Evolutionary conservation across 2,329 filamentous ascomycete species (phyloP).

Genomic region (Aspergillus pseudotamarii): DNA sequence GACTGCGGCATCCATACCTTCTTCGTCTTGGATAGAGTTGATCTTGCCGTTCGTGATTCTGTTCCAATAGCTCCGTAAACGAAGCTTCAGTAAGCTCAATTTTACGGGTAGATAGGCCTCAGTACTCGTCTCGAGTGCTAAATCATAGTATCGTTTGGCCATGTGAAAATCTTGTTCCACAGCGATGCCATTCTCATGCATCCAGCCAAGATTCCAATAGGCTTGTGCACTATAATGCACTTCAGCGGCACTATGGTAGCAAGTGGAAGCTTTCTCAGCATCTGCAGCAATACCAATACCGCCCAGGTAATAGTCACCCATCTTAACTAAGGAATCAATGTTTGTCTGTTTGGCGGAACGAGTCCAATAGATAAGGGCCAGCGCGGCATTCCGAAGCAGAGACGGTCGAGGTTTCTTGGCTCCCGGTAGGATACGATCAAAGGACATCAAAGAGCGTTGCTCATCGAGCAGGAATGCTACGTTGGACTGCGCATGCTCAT

Average conservation of each 20-base stretch:
- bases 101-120: slow-evolving; percentile 95
- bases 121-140: slow-evolving; percentile 84
- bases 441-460: slow-evolving; percentile 62
- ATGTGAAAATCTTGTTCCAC: slow-evolving; percentile 95
- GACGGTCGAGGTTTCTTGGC: slow-evolving; percentile 44
- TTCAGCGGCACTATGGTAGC: slow-evolving; percentile 90
- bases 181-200: slow-evolving; percentile 96
- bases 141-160: slow-evolving; percentile 93
- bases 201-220: slow-evolving; percentile 97
- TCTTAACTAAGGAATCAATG: slow-evolving; percentile 92
- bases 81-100: slow-evolving; percentile 81
- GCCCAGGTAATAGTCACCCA: slow-evolving; percentile 94
- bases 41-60: slow-evolving; percentile 85
- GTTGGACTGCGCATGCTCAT: slow-evolving; percentile 86
- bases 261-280: slow-evolving; percentile 84
- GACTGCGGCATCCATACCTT: slow-evolving; percentile 60
- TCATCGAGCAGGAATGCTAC: slow-evolving; percentile 85
- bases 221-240: slow-evolving; percentile 91
- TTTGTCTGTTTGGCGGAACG: slow-evolving; percentile 91
- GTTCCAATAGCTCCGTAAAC: slow-evolving; percentile 90
- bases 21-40: slow-evolving; percentile 89
- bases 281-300: slow-evolving; percentile 75
- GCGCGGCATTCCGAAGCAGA: slow-evolving; percentile 59
- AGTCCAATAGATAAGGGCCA: slow-evolving; percentile 92
- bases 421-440: slow-evolving; percentile 57